A percentile compares a stretch with the other conserved stretches of the same genome.
phyloP scores from a whole-genome alignment of 345 rosid genomes.

The Aquilaria malaccensis region DNA sequence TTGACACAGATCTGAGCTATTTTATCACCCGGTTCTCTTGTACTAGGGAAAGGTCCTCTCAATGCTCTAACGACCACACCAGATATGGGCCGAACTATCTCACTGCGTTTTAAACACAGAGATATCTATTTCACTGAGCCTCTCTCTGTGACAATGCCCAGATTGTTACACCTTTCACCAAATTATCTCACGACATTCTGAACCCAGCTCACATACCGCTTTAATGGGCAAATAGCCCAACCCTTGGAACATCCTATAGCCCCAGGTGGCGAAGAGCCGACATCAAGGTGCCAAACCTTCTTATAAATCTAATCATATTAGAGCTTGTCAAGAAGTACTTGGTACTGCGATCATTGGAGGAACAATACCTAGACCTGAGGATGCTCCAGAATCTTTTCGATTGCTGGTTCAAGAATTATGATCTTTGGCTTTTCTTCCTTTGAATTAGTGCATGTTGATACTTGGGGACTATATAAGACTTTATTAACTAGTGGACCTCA shows the following conservation, averaged over 20 bases:
- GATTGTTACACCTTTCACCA: too few species aligned
- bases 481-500: too few species aligned
- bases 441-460: too few species aligned
- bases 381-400: constrained; percentile 4
- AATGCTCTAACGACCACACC: constrained; percentile 10
- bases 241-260: constrained; percentile 15
- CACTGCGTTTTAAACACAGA: too few species aligned
- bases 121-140: too few species aligned
- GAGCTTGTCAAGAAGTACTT: constrained; percentile 4
- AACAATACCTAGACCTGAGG: background rate
- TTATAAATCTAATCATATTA: background rate
- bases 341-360: constrained; percentile 1
- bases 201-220: constrained; percentile 2
- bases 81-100: background rate
- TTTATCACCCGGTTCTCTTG: background rate
- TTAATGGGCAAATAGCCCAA: constrained; percentile 6
- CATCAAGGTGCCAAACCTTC: constrained; percentile 11
- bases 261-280: constrained; percentile 13
- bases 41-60: constrained; percentile 17
- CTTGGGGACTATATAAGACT: too few species aligned
- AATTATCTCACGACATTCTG: background rate
- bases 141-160: too few species aligned
- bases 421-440: too few species aligned
- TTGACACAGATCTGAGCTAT: too few species aligned
- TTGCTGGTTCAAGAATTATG: background rate